A percentile compares a stretch with the other conserved stretches of the same genome.
Evolutionary conservation across 2,329 filamentous ascomycete species (phyloP).

Genomic region (Eurotiales sp.): DNA sequence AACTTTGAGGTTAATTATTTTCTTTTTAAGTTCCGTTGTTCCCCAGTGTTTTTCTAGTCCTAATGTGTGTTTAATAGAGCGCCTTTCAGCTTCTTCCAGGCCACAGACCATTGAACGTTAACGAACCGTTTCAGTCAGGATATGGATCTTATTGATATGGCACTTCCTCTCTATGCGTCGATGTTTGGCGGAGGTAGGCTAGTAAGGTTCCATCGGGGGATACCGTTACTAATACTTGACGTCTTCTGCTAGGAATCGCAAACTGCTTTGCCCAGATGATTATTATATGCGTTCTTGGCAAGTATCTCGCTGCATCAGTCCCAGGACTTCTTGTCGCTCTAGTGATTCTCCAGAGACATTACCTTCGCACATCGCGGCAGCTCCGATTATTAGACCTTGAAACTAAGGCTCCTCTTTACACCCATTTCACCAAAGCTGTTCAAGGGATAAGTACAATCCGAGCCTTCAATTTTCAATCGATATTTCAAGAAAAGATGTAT

Average conservation of each 20-base stretch:
- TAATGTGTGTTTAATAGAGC: too few relatives aligned
- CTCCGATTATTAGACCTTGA: constrained; percentile 60
- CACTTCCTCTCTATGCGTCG: too few relatives aligned
- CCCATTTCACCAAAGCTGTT: constrained; percentile 55
- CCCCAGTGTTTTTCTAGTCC: too few relatives aligned
- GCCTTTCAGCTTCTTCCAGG: too few relatives aligned
- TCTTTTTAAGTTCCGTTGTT: too few relatives aligned
- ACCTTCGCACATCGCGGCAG: constrained; percentile 59
- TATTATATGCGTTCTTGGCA: constrained; percentile 15
- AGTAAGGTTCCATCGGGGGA: too few relatives aligned
- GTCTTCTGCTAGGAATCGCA: background rate
- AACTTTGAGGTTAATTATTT: too few relatives aligned
- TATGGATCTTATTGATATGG: constrained; percentile 41
- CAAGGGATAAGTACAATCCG: constrained; percentile 54
- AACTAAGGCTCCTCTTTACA: constrained; percentile 57
- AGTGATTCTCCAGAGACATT: constrained; percentile 55
- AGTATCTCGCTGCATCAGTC: constrained; percentile 51
- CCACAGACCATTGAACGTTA: too few relatives aligned
- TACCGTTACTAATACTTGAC: too few relatives aligned
- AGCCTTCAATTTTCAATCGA: constrained; percentile 52
- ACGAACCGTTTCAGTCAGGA: constrained; percentile 46
- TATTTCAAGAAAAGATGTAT: constrained; percentile 44
- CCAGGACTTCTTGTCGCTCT: constrained; percentile 46
- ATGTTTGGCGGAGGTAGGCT: too few relatives aligned
- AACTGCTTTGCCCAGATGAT: constrained; percentile 5